Base-by-base conservation (phyloP, 192 early-diverging fungal species). In the Linnemannia schmuckeri region DNA sequence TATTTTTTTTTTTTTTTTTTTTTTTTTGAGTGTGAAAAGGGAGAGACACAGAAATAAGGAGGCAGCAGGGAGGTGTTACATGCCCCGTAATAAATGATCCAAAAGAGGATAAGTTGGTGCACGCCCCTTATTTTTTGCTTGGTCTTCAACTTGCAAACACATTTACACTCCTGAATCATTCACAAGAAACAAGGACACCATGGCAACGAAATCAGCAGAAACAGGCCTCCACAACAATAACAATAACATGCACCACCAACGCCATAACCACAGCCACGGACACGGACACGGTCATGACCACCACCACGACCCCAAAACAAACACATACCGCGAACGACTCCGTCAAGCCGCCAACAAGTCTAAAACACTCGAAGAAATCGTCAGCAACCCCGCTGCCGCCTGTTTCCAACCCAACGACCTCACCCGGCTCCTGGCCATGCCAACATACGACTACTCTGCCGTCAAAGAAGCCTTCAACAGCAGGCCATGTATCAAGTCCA, bases 401-500 rank as follows among this genome's bases (percentile, higher is more conserved):
- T 83, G 82, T 57, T 83, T 20, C 27, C n/a, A 72, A 15, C 38
- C 18, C 0, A 72, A 17, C 30, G 49, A 57, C 6, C 33, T 77
- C 6, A 22, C 44, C 2, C 37, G 22, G 20, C 75, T 83, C 47
- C 47, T 77, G 61, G 70, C 76, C 0, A 5, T 71, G 40, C 72
- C 82, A 4, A 49, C 72, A 3, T 17, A 55, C 6, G 74, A 75
- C 33, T 37, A 79, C 17, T 17, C 49, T 30, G 46, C 77, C 22
- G 35, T 84, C 63, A 66, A 84, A 38, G 66, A 52, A 17, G 71
- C 76, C 17, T 84, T 84, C 30, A 47, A 72, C 20, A 33, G 37
- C 20, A 61, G 33, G 30, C 68, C 79, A 15, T 17, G 27, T n/a
- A 61, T 22, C 30, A 57, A n/a, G 4, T 55, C 38, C 30, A 74